phyloP scores from a whole-genome alignment of 1,284 basidiomycete genomes.

The Gomphus bonarii region DNA sequence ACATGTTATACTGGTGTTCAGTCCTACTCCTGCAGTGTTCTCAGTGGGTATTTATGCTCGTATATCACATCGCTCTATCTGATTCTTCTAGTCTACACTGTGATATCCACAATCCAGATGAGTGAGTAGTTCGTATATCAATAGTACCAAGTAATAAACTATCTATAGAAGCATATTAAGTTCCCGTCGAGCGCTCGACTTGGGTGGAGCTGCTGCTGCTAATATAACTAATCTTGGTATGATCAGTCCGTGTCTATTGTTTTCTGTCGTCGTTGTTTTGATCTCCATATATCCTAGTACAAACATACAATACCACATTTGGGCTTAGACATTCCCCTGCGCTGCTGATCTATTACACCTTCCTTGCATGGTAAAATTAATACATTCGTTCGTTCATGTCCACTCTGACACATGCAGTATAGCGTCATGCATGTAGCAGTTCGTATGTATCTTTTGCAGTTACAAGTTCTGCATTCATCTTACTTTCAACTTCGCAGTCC shows the following conservation, averaged over 20 bases:
- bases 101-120: neutral
- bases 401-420: neutral
- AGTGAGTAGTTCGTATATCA: neutral
- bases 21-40: neutral
- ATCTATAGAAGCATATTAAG: neutral
- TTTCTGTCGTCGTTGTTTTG: neutral
- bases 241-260: neutral
- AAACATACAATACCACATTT: neutral
- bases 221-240: conserved; percentile 3
- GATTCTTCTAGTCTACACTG: neutral
- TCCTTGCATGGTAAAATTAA: neutral
- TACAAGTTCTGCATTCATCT: neutral
- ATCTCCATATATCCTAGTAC: neutral
- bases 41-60: neutral
- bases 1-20: conserved; percentile 6
- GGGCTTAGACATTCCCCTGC: neutral
- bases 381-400: neutral
- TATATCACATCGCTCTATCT: neutral
- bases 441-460: neutral
- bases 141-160: neutral
- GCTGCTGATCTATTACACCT: neutral
- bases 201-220: neutral
- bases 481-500: neutral
- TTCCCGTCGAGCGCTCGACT: conserved; percentile 1
- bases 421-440: neutral